phyloP scores from a whole-genome alignment of 331 rosid species.

The Saraca asoca region DNA sequence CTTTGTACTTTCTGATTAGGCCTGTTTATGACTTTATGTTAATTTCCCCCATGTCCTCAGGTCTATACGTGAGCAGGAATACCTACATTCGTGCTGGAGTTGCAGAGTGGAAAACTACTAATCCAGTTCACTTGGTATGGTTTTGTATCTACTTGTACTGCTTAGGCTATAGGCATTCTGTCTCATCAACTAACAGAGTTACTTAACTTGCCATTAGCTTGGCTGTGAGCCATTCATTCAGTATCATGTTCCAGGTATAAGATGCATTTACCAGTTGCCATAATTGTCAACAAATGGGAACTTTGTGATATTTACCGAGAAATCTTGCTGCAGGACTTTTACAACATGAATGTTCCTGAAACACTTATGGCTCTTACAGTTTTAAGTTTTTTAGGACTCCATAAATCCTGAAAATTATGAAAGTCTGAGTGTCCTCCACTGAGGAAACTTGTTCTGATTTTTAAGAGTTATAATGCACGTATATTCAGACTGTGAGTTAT shows the following conservation, averaged over 20 bases:
- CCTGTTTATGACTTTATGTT: conserved; percentile 24
- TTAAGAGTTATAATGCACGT: neutral
- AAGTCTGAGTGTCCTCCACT: conserved; percentile 4
- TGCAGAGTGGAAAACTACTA: conserved; percentile 88
- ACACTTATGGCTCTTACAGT: conserved; percentile 2
- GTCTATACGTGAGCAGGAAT: conserved; percentile 93
- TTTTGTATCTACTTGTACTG: conserved; percentile 14
- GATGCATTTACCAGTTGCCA: conserved; percentile 12
- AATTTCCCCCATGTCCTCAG: conserved; percentile 45
- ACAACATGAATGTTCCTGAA: conserved; percentile 2
- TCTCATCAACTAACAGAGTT: conserved; percentile 13
- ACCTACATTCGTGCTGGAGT: conserved; percentile 89
- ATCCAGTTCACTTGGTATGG: conserved; percentile 93
- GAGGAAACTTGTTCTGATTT: neutral
- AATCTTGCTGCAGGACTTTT: conserved; percentile 16
- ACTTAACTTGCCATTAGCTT: no score
- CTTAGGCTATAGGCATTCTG: conserved; percentile 15
- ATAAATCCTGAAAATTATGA: conserved; percentile 1
- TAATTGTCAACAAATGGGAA: neutral
- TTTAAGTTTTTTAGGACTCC: conserved; percentile 15
- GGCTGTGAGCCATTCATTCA: no score
- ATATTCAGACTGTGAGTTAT: neutral
- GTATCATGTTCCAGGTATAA: conserved; percentile 32
- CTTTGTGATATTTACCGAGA: conserved; percentile 11
- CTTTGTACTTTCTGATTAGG: conserved; percentile 14